Conservation (phyloP, 1,284 basidiomycete genomes). For the Cystobasidium sp. region DNA sequence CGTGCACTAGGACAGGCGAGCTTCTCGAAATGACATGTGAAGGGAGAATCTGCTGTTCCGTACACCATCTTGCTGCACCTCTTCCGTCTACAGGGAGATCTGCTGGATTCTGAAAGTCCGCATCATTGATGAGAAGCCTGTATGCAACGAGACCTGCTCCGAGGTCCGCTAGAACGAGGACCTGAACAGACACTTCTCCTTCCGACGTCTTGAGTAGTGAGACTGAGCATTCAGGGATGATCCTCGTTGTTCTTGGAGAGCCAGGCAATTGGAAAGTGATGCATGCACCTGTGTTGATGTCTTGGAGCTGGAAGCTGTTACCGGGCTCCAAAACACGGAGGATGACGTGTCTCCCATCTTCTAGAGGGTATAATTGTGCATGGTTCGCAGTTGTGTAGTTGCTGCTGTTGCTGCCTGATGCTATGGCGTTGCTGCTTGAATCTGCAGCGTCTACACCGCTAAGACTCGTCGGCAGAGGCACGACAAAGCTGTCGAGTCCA, state of each 20-base stretch:
- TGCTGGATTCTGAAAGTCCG: constrained; percentile 3
- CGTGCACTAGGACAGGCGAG: constrained; percentile 11
- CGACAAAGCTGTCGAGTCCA: neutral
- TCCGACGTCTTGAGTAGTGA: constrained; percentile 1
- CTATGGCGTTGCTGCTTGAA: neutral
- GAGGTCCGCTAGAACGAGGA: constrained; percentile 12
- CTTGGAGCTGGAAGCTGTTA: constrained; percentile 16
- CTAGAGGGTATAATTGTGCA: constrained; percentile 10
- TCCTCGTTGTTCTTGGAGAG: constrained; percentile 7
- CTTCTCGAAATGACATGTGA: constrained; percentile 14
- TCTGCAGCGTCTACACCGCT: constrained; percentile 21
- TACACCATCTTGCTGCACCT: constrained; percentile 7
- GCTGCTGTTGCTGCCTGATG: constrained; percentile 6
- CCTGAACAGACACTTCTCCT: neutral
- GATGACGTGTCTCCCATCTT: constrained; percentile 7
- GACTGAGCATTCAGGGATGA: constrained; percentile 19
- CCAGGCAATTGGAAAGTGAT: constrained; percentile 22
- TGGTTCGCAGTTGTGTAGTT: constrained; percentile 9
- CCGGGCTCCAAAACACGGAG: constrained; percentile 19
- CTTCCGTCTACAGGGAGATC: constrained; percentile 6
- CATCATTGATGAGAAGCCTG: constrained; percentile 1
- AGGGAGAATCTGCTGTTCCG: constrained; percentile 22
- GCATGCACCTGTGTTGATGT: neutral
- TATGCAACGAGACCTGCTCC: constrained; percentile 31
- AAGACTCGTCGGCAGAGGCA: constrained; percentile 17